phyloP scores from a whole-genome alignment of 1,284 basidiomycete species.

The Paramarasmius palmivorus region DNA sequence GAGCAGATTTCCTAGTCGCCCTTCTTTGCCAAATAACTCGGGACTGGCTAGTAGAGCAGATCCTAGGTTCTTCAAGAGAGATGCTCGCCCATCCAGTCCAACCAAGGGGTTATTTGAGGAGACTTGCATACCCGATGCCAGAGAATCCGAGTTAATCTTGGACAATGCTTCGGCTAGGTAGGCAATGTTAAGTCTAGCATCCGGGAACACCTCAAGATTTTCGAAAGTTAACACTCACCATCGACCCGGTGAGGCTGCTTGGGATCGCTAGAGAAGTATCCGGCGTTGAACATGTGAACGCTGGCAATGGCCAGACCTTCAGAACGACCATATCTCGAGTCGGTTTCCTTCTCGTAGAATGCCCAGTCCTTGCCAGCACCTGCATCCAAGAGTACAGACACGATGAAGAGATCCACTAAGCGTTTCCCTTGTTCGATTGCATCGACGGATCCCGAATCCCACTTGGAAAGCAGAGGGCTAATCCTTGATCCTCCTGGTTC shows the following conservation, averaged over 20 bases:
- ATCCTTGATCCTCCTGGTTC: conserved; percentile 69
- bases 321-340: conserved; percentile 68
- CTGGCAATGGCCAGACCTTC: conserved; percentile 95
- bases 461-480: conserved; percentile 55
- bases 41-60: conserved; percentile 66
- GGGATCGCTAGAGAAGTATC: conserved; percentile 76
- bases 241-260: conserved; percentile 75
- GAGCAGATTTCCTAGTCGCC: conserved; percentile 81
- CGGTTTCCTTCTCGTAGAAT: conserved; percentile 67
- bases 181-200: conserved; percentile 6
- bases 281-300: conserved; percentile 84
- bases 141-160: conserved; percentile 60
- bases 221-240: conserved; percentile 45
- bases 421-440: conserved; percentile 67
- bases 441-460: conserved; percentile 48
- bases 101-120: conserved; percentile 81
- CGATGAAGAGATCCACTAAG: conserved; percentile 89
- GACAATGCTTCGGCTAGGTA: conserved; percentile 69
- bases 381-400: conserved; percentile 92
- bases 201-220: not conserved
- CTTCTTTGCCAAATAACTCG: conserved; percentile 69
- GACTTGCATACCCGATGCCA: conserved; percentile 83
- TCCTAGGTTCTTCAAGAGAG: conserved; percentile 74
- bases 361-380: conserved; percentile 87
- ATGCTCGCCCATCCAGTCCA: conserved; percentile 85